These are phyloP conservation scores for Trichoderma arundinaceum DNA, from an alignment of 2,329 filamentous ascomycete genomes.

Conservation along the genomic window DNA sequence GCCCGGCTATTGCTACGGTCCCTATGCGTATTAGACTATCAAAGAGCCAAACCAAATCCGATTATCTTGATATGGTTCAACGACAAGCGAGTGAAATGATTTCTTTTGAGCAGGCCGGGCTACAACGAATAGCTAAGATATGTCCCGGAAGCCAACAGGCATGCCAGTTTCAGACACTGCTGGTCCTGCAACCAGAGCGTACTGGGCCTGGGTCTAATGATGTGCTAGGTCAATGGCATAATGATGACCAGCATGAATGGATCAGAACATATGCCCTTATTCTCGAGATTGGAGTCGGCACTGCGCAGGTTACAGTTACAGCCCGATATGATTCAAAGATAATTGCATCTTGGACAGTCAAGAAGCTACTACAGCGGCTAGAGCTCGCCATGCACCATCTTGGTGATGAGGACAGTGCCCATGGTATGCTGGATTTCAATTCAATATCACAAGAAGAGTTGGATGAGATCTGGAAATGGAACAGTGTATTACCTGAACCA, in stretches of 20 bases:
- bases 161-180: conserved; percentile 11
- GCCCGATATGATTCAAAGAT: conserved; percentile 17
- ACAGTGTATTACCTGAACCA: neutral
- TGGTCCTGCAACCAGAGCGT: neutral
- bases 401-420: too few species aligned
- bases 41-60: neutral
- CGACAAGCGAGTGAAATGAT: conserved; percentile 19
- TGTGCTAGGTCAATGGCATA: neutral
- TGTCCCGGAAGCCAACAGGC: neutral
- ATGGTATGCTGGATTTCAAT: too few species aligned
- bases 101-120: conserved; percentile 5
- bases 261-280: conserved; percentile 20
- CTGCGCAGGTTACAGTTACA: neutral
- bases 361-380: conserved; percentile 8
- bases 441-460: neutral
- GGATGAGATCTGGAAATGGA: conserved; percentile 16
- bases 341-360: conserved; percentile 2
- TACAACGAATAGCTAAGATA: conserved; percentile 7
- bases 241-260: neutral
- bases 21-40: conserved; percentile 24
- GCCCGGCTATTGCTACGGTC: conserved; percentile 37
- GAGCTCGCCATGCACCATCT: neutral
- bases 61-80: conserved; percentile 12
- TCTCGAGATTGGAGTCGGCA: conserved; percentile 3
- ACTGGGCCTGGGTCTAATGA: neutral